Conservation (phyloP, 2,329 filamentous ascomycete genomes). For the Fusarium sp. region DNA sequence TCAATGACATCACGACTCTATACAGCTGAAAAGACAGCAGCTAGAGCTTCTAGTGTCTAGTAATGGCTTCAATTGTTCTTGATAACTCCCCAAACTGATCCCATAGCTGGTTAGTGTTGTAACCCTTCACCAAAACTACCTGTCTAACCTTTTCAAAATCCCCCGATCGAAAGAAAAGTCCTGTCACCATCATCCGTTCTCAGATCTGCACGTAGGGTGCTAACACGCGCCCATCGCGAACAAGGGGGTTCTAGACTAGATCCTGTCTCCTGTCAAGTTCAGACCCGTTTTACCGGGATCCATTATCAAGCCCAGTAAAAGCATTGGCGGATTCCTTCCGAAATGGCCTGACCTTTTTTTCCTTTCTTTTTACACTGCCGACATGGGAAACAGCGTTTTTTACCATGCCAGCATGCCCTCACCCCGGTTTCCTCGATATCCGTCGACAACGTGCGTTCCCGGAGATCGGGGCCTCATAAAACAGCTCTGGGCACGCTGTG, state of each 20-base stretch:
- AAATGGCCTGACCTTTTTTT: slow-evolving; percentile 28
- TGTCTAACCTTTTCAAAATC: background rate
- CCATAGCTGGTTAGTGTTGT: background rate
- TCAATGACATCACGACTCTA: slow-evolving; percentile 37
- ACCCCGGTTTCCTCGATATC: slow-evolving; percentile 26
- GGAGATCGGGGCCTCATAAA: slow-evolving; percentile 23
- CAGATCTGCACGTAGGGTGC: slow-evolving; percentile 43
- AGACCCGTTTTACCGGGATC: slow-evolving; percentile 12
- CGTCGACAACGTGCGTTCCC: slow-evolving; percentile 30
- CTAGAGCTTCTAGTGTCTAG: slow-evolving; percentile 1
- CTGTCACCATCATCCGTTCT: background rate
- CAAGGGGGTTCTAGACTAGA: slow-evolving; percentile 17
- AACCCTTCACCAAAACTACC: background rate
- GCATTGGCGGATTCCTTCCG: background rate
- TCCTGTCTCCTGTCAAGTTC: slow-evolving; percentile 21
- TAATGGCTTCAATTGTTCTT: background rate
- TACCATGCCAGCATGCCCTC: slow-evolving; percentile 7
- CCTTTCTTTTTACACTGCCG: slow-evolving; percentile 7
- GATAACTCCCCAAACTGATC: background rate
- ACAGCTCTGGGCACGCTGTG: background rate
- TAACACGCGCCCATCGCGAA: slow-evolving; percentile 33
- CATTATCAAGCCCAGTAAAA: background rate
- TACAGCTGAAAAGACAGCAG: background rate
- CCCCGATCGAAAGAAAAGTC: too few relatives aligned
- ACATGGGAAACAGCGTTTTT: slow-evolving; percentile 17